phyloP scores from a whole-genome alignment of 108 stramenopile genomes.

The Conticribra guillardii region DNA sequence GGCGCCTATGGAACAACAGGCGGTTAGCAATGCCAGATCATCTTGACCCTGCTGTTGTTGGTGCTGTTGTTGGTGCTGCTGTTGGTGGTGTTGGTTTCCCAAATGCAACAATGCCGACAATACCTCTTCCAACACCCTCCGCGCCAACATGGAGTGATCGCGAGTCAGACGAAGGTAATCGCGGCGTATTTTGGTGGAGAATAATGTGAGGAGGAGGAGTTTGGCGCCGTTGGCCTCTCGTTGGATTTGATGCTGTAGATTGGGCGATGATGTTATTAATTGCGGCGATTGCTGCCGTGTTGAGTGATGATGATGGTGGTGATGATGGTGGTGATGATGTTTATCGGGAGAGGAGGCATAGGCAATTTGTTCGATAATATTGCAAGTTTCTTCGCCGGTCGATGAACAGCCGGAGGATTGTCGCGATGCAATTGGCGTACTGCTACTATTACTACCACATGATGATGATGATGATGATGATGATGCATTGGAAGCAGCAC shows the following conservation, averaged over 20 bases:
- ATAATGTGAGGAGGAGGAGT: constrained; percentile 7
- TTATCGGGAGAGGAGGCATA: too few species aligned
- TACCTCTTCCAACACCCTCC: constrained; percentile 8
- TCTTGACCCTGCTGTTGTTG: constrained; percentile 2
- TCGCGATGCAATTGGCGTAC: neutral
- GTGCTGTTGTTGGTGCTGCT: neutral
- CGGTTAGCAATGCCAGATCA: neutral
- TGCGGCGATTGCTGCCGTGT: constrained; percentile 1
- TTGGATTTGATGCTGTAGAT: constrained; percentile 4
- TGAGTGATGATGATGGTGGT: too few species aligned
- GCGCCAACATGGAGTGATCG: constrained; percentile 2
- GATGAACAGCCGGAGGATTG: constrained; percentile 3
- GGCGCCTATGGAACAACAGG: constrained; percentile 11
- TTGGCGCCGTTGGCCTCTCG: constrained; percentile 17
- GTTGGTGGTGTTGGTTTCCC: neutral
- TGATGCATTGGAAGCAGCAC: neutral
- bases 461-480: neutral
- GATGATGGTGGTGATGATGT: too few species aligned
- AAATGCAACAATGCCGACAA: constrained; percentile 4
- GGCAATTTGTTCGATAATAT: too few species aligned
- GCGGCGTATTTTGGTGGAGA: constrained; percentile 10
- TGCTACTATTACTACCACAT: too few species aligned
- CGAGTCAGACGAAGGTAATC: constrained; percentile 11
- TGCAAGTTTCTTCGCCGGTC: too few species aligned
- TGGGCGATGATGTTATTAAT: neutral